Percentiles rank a stretch among this genome's conserved stretches.
Conservation (phyloP, 371 early-diverging fungal genomes). For the Mortierella sp. region DNA sequence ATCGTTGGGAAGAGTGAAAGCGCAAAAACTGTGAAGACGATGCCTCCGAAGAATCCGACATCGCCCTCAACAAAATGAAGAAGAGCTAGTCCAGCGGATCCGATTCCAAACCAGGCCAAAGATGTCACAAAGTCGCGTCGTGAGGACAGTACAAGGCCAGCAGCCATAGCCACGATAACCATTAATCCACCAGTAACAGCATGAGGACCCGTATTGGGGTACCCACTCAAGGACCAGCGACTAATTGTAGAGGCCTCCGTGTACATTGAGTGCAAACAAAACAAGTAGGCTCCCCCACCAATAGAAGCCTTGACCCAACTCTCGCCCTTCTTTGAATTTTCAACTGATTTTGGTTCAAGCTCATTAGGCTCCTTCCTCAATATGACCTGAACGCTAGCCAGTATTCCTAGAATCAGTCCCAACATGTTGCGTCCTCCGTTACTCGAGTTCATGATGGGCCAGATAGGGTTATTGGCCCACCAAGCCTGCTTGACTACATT, state of each 20-base stretch:
- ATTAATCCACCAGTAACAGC: constrained; percentile 84
- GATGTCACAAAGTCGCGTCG: constrained; percentile 70
- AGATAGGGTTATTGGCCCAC: constrained; percentile 85
- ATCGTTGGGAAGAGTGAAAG: constrained; percentile 74
- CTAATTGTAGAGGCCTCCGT: constrained; percentile 80
- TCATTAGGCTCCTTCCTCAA: constrained; percentile 58
- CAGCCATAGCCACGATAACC: constrained; percentile 70
- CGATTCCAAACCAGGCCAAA: constrained; percentile 70
- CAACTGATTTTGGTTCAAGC: constrained; percentile 20
- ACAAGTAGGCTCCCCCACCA: constrained; percentile 78
- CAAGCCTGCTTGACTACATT: constrained; percentile 80
- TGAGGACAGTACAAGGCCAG: constrained; percentile 68
- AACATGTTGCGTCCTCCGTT: constrained; percentile 80
- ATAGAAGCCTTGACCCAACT: constrained; percentile 67
- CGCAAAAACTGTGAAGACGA: constrained; percentile 72
- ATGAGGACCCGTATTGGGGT: constrained; percentile 80
- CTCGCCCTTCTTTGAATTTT: constrained; percentile 23
- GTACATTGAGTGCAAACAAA: constrained; percentile 82
- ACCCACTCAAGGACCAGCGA: constrained; percentile 84
- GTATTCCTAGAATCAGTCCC: constrained; percentile 71
- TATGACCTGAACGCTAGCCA: constrained; percentile 70
- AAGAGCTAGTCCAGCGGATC: constrained; percentile 64
- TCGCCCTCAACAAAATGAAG: constrained; percentile 72
- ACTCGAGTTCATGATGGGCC: constrained; percentile 81
- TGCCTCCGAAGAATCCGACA: constrained; percentile 75